Evolutionary conservation across 768 basidiomycete species (phyloP).

Genomic region (Naganishia vaughanmartiniae): DNA sequence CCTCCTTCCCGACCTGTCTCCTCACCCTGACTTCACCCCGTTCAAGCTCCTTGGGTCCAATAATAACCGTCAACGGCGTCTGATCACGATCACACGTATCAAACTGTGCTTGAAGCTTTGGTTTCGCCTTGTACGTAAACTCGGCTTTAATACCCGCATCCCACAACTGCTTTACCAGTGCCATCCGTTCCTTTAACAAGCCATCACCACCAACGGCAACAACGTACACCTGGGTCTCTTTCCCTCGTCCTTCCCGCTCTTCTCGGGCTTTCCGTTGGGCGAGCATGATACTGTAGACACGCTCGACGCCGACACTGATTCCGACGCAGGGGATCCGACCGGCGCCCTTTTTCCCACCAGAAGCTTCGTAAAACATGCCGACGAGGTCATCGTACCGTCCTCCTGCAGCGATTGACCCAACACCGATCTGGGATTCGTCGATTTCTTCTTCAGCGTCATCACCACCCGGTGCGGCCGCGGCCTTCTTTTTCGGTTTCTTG

Average conservation of each 20-base stretch:
- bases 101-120: conserved; percentile 82
- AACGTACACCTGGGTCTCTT: conserved; percentile 91
- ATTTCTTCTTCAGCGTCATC: conserved; percentile 73
- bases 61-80: conserved; percentile 85
- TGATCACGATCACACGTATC: conserved; percentile 85
- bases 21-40: conserved; percentile 84
- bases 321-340: conserved; percentile 78
- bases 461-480: not conserved
- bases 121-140: conserved; percentile 87
- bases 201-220: conserved; percentile 82
- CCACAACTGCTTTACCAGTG: conserved; percentile 73
- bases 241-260: conserved; percentile 65
- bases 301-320: conserved; percentile 85
- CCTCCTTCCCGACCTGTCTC: conserved; percentile 70
- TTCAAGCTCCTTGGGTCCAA: conserved; percentile 82
- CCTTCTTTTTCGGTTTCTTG: conserved; percentile 41
- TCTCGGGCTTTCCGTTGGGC: conserved; percentile 66
- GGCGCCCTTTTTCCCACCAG: conserved; percentile 62
- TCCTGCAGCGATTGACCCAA: conserved; percentile 98
- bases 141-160: conserved; percentile 88
- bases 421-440: conserved; percentile 88
- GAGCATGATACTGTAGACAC: conserved; percentile 87
- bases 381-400: conserved; percentile 96
- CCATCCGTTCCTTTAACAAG: conserved; percentile 76
- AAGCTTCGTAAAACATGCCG: conserved; percentile 72